Base-by-base conservation (phyloP, 2,329 filamentous ascomycete species). In the Emericellopsis atlantica region DNA sequence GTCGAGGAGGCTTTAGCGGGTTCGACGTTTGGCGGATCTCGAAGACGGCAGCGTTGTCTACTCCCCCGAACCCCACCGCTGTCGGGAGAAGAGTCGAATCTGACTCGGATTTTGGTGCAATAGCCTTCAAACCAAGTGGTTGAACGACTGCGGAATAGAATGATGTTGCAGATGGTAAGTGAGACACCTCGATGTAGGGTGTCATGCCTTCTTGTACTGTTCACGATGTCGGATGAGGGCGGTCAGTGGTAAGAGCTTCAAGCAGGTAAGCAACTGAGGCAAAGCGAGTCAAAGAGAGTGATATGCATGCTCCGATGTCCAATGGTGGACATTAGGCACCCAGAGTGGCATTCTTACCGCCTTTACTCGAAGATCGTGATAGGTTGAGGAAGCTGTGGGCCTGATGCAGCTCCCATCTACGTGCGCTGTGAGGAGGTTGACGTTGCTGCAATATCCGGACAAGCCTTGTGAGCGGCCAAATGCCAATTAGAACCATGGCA, bases 131-230 rank as follows among this genome's bases (percentile, higher is more conserved):
- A 32, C 84, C 84, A 18, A 94, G 70, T 4, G 85, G 82, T 50
- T 90, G 84, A 7, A 86, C 71, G 48, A 87, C 72, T 46, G 83
- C 75, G 18, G 88, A 75, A 61, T 87, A 94, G 66, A 93, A 94
- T 7, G 86, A 92, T 39, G 82, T 78, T 4, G 87, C 84, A 31
- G 80, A 77, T 41, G 86, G 76, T 41, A 94, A 76, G 59, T 89
- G 80, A 45, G 79, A 80, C 54, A 94, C 87, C 54, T 76, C 67
- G 48, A 78, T 54, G 47, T 67, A 67, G 38, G 74, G 72, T 35
- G 34, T 31, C 41, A 43, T 43, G 31, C 36, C 41, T 40, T 57
- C 36, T 43, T 42, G 40, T 45, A 39, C 38, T 12, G 24, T 24
- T 21, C 22, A n/a, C 26, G 31, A 31, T n/a, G 32, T 8, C n/a